Conservation (phyloP, 257 asterid species). For the Hygrophila difformis region DNA sequence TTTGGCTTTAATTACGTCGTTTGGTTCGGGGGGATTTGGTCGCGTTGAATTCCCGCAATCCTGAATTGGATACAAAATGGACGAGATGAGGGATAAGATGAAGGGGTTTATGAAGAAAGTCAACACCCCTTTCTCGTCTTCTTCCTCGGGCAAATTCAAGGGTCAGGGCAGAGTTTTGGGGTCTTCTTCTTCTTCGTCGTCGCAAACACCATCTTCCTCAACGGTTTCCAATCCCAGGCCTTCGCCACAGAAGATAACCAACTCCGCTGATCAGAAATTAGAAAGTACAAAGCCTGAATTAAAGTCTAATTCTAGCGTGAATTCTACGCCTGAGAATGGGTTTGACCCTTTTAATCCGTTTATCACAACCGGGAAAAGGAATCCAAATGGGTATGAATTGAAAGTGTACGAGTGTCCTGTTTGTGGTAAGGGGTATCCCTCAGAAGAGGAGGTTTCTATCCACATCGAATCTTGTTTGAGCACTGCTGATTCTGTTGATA, state of each 20-base stretch:
- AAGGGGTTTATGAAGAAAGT: slow-evolving; percentile 90
- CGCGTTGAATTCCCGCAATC: neutral
- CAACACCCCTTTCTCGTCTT: slow-evolving; percentile 57
- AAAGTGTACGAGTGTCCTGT: slow-evolving; percentile 78
- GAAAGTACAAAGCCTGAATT: slow-evolving; percentile 23
- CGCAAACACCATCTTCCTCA: slow-evolving; percentile 23
- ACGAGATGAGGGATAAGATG: slow-evolving; percentile 76
- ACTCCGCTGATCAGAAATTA: slow-evolving; percentile 20
- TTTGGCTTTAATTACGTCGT: slow-evolving; percentile 1
- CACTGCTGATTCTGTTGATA: slow-evolving; percentile 18
- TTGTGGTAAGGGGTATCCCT: slow-evolving; percentile 55
- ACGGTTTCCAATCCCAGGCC: slow-evolving; percentile 25
- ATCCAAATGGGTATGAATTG: slow-evolving; percentile 63
- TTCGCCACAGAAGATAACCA: slow-evolving; percentile 21
- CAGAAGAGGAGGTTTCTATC: slow-evolving; percentile 70
- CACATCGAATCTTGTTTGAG: slow-evolving; percentile 72
- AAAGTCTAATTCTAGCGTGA: slow-evolving; percentile 17
- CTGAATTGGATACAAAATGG: slow-evolving; percentile 38
- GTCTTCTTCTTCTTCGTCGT: slow-evolving; percentile 41
- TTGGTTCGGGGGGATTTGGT: neutral
- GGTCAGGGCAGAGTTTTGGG: slow-evolving; percentile 93
- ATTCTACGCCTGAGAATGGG: slow-evolving; percentile 25
- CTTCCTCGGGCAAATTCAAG: slow-evolving; percentile 71
- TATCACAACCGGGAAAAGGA: slow-evolving; percentile 71
- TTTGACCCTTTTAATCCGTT: slow-evolving; percentile 75